phyloP scores from a whole-genome alignment of 495 filamentous ascomycete genomes.

The Hypoxylon fragiforme region DNA sequence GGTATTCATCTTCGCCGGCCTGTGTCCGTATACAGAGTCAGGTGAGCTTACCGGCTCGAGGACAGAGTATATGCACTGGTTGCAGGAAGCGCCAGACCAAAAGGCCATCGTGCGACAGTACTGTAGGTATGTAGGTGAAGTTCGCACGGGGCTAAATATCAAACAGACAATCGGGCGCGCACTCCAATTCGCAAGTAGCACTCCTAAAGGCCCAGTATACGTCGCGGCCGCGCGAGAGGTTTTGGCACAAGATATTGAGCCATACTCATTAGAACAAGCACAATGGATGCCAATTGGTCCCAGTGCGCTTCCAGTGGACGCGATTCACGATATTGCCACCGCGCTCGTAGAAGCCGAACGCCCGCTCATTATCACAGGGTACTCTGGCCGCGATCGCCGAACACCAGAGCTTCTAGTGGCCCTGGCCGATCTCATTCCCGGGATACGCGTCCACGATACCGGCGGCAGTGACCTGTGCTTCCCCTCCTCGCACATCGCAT shows the following conservation, averaged over 20 bases:
- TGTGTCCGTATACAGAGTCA: slow-evolving; percentile 75
- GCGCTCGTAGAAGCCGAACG: slow-evolving; percentile 64
- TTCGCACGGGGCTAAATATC: slow-evolving; percentile 74
- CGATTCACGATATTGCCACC: slow-evolving; percentile 59
- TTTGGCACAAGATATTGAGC: slow-evolving; percentile 73
- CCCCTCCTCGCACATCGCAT: slow-evolving; percentile 65
- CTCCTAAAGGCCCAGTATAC: slow-evolving; percentile 75
- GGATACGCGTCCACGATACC: slow-evolving; percentile 71
- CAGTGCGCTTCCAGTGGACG: slow-evolving; percentile 61
- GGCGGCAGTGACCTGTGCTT: slow-evolving; percentile 80
- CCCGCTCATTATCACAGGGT: slow-evolving; percentile 71
- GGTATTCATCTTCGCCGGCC: slow-evolving; percentile 74
- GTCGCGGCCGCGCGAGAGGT: slow-evolving; percentile 68
- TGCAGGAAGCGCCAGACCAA: slow-evolving; percentile 79
- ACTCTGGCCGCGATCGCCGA: slow-evolving; percentile 63
- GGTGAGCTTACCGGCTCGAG: slow-evolving; percentile 72
- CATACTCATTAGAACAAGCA: slow-evolving; percentile 62
- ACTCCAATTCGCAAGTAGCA: slow-evolving; percentile 70
- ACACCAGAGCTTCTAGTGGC: slow-evolving; percentile 63
- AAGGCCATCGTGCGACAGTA: slow-evolving; percentile 77
- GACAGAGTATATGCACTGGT: slow-evolving; percentile 83
- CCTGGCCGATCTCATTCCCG: slow-evolving; percentile 64
- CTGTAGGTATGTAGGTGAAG: slow-evolving; percentile 72
- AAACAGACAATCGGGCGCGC: slow-evolving; percentile 79
- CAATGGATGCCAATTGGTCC: slow-evolving; percentile 67